Evolutionary conservation across 345 rosid species (phyloP).

Genomic region (Rubroshorea leprosula): DNA sequence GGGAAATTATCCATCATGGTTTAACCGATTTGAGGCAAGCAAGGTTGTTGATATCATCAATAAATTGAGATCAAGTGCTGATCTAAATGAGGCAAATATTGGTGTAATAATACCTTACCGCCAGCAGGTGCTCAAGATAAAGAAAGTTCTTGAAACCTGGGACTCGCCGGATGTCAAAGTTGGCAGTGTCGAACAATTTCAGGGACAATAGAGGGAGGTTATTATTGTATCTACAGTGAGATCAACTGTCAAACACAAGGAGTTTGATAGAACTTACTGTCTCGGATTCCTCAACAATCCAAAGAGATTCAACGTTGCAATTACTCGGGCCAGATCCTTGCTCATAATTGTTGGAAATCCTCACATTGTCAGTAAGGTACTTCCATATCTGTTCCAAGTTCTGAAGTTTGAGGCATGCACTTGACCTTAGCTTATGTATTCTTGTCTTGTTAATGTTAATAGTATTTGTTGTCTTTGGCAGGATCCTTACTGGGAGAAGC

Average conservation of each 20-base stretch:
- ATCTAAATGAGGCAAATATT: conserved; percentile 35
- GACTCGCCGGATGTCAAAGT: conserved; percentile 48
- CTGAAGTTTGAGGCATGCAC: no score
- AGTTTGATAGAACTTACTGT: conserved; percentile 34
- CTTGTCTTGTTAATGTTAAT: no score
- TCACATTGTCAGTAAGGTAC: no score
- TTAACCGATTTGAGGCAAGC: conserved; percentile 61
- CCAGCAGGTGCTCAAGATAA: conserved; percentile 57
- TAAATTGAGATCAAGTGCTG: conserved; percentile 22
- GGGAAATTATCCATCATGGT: conserved; percentile 66
- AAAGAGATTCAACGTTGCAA: conserved; percentile 51
- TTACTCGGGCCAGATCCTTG: conserved; percentile 48
- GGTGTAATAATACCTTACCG: conserved; percentile 63
- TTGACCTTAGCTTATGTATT: no score
- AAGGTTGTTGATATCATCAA: conserved; percentile 47
- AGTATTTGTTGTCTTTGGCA: no score
- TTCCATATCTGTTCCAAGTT: no score
- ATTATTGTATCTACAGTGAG: conserved; percentile 58
- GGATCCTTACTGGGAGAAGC: conserved; percentile 23
- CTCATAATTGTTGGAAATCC: conserved; percentile 26
- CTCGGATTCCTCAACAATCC: conserved; percentile 56
- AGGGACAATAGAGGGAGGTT: conserved; percentile 58
- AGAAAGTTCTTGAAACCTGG: conserved; percentile 37
- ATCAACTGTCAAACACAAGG: conserved; percentile 47
- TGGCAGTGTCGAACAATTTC: conserved; percentile 71